phyloP scores from a whole-genome alignment of 352 stramenopile genomes.

The Phytophthora parvispora region DNA sequence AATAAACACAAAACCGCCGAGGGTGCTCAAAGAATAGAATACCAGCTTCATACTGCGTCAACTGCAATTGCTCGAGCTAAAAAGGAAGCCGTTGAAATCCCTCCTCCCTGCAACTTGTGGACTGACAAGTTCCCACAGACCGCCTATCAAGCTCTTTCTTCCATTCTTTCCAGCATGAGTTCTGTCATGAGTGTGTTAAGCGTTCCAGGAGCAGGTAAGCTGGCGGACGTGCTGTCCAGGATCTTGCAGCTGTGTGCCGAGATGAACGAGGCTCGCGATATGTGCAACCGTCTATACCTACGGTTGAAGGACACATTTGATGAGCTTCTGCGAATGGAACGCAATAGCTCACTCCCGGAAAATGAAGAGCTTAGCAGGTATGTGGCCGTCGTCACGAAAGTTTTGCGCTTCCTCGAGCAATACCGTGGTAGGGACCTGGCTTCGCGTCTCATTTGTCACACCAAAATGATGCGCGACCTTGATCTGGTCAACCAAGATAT shows the following conservation, averaged over 20 bases:
- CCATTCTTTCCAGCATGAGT: neutral
- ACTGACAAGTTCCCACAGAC: no score
- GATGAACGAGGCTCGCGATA: slow-evolving; percentile 24
- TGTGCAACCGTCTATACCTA: neutral
- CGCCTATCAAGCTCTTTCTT: no score
- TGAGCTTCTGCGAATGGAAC: slow-evolving; percentile 12
- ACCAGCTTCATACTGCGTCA: no score
- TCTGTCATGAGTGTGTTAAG: neutral
- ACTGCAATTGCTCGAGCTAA: no score
- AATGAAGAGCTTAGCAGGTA: slow-evolving; percentile 11
- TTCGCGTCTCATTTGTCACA: neutral
- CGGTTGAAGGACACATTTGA: slow-evolving; percentile 8
- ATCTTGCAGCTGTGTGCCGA: neutral
- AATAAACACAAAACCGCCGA: no score
- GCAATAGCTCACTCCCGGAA: slow-evolving; percentile 1
- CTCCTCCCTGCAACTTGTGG: no score
- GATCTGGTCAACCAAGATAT: slow-evolving; percentile 28
- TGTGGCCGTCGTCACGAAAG: neutral
- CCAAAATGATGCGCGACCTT: slow-evolving; percentile 14
- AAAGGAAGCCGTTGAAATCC: no score
- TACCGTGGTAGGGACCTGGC: slow-evolving; percentile 2
- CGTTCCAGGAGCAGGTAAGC: neutral
- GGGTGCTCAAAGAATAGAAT: no score
- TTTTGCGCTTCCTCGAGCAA: neutral
- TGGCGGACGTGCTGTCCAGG: neutral